Percentiles rank a stretch among this genome's conserved stretches.
Evolutionary conservation across 2,329 filamentous ascomycete genomes (phyloP).

Genomic region (Xylariaceae sp.): DNA sequence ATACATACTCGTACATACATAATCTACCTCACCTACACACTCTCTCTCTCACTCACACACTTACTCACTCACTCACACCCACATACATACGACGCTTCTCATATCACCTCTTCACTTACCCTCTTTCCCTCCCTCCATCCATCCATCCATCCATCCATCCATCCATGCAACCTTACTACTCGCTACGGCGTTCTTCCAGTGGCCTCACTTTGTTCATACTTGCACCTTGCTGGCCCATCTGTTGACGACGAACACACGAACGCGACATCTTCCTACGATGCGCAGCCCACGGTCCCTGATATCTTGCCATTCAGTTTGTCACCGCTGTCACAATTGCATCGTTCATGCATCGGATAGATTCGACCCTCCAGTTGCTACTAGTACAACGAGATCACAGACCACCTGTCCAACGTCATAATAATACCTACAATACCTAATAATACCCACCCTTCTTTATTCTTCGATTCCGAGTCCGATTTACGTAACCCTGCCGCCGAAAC

Average conservation of each 20-base stretch:
- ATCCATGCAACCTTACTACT: conserved; percentile 17
- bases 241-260: conserved; percentile 14
- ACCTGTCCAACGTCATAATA: conserved; percentile 29
- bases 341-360: conserved; percentile 36
- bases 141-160: conserved; percentile 4
- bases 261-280: conserved; percentile 25
- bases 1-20: not conserved
- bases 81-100: no score
- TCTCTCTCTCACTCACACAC: no score
- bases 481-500: conserved; percentile 5
- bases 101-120: not conserved
- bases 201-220: conserved; percentile 1
- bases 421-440: no score
- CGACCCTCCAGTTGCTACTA: conserved; percentile 27
- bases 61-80: conserved; percentile 2
- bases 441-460: not conserved
- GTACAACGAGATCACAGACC: conserved; percentile 29
- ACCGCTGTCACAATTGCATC: conserved; percentile 26
- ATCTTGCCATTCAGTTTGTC: conserved; percentile 19
- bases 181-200: conserved; percentile 12
- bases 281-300: conserved; percentile 21
- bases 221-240: conserved; percentile 8
- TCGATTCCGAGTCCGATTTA: conserved; percentile 11
- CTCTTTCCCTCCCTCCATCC: conserved; percentile 10
- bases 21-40: not conserved